phyloP scores from a whole-genome alignment of 305 asterid species.

The Fraxinus ornus region DNA sequence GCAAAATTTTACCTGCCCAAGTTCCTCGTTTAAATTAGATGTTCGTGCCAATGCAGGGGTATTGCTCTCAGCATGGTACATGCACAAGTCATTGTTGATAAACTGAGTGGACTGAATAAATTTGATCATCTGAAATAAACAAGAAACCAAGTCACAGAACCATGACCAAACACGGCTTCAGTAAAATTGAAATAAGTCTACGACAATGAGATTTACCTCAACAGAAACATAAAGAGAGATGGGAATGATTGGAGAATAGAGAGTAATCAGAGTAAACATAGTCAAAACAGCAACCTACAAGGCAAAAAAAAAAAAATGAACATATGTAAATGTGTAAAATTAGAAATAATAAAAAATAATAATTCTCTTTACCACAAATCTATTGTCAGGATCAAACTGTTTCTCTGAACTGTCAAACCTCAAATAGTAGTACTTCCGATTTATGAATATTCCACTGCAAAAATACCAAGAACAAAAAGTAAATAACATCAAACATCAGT shows the following conservation, averaged over 20 bases:
- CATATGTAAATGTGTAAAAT: conserved; percentile 10
- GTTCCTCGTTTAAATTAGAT: conserved; percentile 98
- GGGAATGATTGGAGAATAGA: conserved; percentile 98
- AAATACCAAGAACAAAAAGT: conserved; percentile 15
- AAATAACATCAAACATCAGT: neutral
- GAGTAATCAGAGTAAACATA: conserved; percentile 95
- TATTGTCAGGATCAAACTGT: conserved; percentile 86
- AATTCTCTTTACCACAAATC: conserved; percentile 69
- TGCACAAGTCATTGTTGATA: conserved; percentile 93
- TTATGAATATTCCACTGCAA: conserved; percentile 89
- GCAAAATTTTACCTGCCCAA: conserved; percentile 78
- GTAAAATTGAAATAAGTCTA: conserved; percentile 23
- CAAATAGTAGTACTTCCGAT: conserved; percentile 77
- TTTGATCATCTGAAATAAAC: conserved; percentile 82
- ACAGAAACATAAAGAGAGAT: conserved; percentile 99
- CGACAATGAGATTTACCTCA: conserved; percentile 56
- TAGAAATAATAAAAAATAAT: conserved; percentile 8
- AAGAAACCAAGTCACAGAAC: conserved; percentile 21
- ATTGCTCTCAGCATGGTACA: conserved; percentile 97
- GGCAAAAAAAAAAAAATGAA: conserved; percentile 28
- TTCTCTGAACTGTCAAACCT: conserved; percentile 64
- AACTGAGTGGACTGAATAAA: conserved; percentile 96
- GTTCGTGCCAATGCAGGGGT: conserved; percentile 97
- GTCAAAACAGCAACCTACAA: conserved; percentile 91
- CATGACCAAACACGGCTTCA: conserved; percentile 21